phyloP scores from a whole-genome alignment of 2,329 filamentous ascomycete species.

The Orbilia javanica region DNA sequence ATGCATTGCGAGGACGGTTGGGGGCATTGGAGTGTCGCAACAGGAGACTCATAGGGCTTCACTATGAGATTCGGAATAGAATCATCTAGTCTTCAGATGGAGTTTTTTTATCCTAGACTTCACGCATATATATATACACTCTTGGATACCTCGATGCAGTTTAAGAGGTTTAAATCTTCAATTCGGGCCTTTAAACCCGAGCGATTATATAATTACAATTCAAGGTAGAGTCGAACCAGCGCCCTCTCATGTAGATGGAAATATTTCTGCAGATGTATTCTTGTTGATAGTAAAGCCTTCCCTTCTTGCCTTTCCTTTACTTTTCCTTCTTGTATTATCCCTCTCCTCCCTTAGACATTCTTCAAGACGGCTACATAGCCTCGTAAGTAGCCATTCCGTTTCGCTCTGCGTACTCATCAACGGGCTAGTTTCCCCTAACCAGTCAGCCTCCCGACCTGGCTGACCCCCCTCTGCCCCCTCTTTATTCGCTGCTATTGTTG shows the following conservation, averaged over 20 bases:
- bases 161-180: not conserved
- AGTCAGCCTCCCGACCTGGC: conserved; percentile 77
- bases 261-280: not conserved
- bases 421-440: conserved; percentile 77
- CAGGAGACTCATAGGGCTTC: not conserved
- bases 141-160: too few relatives aligned
- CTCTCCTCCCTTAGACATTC: conserved; percentile 65
- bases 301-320: conserved; percentile 43
- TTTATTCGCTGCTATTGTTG: conserved; percentile 63
- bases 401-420: conserved; percentile 75
- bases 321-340: conserved; percentile 13
- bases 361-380: conserved; percentile 75
- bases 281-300: conserved; percentile 6
- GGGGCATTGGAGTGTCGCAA: conserved; percentile 45
- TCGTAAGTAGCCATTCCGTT: conserved; percentile 76
- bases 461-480: conserved; percentile 70
- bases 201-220: conserved; percentile 22
- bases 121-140: not conserved
- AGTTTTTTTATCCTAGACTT: not conserved
- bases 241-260: not conserved
- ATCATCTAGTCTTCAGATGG: not conserved
- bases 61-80: not conserved
- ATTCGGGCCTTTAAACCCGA: not conserved
- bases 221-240: not conserved
- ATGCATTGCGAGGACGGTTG: conserved; percentile 22